Evolutionary conservation across 2,329 filamentous ascomycete species (phyloP).

Genomic region (Alternaria arborescens): DNA sequence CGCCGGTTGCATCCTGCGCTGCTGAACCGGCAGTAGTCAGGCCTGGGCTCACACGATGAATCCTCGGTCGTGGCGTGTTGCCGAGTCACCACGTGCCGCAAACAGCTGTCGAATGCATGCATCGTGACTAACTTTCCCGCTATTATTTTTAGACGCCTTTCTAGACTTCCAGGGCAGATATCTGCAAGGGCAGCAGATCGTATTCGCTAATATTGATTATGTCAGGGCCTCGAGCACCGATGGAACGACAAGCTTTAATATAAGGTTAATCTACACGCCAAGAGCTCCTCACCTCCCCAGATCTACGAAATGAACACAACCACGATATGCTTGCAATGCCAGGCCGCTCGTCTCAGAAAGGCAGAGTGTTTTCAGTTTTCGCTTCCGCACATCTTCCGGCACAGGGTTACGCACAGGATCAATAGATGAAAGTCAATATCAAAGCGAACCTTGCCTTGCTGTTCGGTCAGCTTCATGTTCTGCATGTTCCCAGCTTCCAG

Average conservation of each 20-base stretch:
- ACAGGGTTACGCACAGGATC: conserved; percentile 34
- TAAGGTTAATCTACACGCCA: conserved; percentile 52
- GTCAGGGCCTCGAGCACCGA: conserved; percentile 31
- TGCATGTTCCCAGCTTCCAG: conserved; percentile 25
- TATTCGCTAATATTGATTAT: conserved; percentile 40
- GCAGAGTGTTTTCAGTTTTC: conserved; percentile 40
- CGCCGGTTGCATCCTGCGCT: conserved; percentile 30
- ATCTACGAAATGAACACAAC: conserved; percentile 42
- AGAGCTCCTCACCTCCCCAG: conserved; percentile 46
- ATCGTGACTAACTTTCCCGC: conserved; percentile 25
- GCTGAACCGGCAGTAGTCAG: conserved; percentile 28
- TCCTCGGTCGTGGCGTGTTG: conserved; percentile 8
- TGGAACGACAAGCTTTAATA: conserved; percentile 52
- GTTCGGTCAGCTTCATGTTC: conserved; percentile 9
- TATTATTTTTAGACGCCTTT: conserved; percentile 41
- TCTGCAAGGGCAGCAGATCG: conserved; percentile 41
- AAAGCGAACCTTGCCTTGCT: conserved; percentile 22
- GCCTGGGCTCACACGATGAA: conserved; percentile 37
- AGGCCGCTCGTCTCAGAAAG: conserved; percentile 22
- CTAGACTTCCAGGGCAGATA: conserved; percentile 22
- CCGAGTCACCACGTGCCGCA: conserved; percentile 21
- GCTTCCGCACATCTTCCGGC: conserved; percentile 33
- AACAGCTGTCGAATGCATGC: conserved; percentile 13
- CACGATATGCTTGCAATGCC: conserved; percentile 17
- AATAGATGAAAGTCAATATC: conserved; percentile 36